Base-by-base conservation (phyloP, 1,139 yeast genomes). In the Candida labiduridarum region DNA sequence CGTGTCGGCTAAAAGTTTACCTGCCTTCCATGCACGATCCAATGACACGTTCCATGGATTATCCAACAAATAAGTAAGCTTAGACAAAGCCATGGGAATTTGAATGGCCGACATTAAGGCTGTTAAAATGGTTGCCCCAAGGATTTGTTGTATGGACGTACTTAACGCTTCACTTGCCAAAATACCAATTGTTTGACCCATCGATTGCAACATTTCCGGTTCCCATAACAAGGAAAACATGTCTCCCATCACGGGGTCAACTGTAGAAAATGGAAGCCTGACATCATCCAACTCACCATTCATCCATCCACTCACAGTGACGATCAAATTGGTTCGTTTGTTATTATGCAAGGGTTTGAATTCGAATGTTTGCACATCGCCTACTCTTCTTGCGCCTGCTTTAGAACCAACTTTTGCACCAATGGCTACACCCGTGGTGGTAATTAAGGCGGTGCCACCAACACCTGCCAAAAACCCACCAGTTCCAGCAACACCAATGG, bases 231-330 rank as follows among this genome's bases (percentile, higher is more conserved):
- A 75, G 0, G 98, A 90, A 61, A 88, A 88, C 59, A 94, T 72
- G 67, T 95, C 99, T 11, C 99, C 99, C 95, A 94, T 91, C 0
- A 92, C 89, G 0, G 99, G 99, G 65, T 95, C 99, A 5, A 94
- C 88, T 0, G 99, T 94, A 1, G 97, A 89, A 64, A 92, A 95
- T 2, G 99, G 99, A 55, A 95, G 78, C 63, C 99, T 79, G 14
- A 95, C 96, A 79, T 95, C 99, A 83, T 95, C 99, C 59, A 87
- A 83, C 55, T 84, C 86, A 66, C 97, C 96, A 53, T 87, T 85
- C 95, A 94, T 91, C 99, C 99, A 95, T 1, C 99, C 99, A 49
- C 96, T 85, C 0, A 95, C 92, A 1, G 97, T 91, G n/a, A 95
- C 72, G 45, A 94, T 86, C 54, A 92, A 74, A 62, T 90, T 94